Conservation (phyloP, 345 rosid species). For the Toxicodendron radicans region DNA sequence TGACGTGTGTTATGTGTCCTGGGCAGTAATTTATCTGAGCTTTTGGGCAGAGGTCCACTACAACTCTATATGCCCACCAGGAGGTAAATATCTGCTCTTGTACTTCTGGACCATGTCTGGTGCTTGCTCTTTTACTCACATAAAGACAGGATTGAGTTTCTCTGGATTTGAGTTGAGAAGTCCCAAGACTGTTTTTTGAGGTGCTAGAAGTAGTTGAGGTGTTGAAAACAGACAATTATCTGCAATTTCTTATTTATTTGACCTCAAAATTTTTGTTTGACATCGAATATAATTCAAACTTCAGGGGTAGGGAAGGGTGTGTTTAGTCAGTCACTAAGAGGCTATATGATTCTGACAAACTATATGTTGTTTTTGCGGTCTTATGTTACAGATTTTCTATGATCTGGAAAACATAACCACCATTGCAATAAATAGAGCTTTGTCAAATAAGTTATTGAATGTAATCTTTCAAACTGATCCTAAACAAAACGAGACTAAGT, state of each 20-base stretch:
- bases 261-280: not conserved
- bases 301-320: not conserved
- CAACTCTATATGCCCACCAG: constrained; percentile 53
- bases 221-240: not conserved
- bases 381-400: not conserved
- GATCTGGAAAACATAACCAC: not conserved
- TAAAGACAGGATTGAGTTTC: not conserved
- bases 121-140: not conserved
- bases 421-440: not conserved
- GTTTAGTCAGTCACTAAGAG: not conserved
- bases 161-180: not conserved
- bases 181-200: not conserved
- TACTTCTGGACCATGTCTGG: not conserved
- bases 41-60: constrained; percentile 73
- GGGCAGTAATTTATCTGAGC: constrained; percentile 55
- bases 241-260: not conserved
- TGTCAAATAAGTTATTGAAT: not conserved
- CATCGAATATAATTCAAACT: not conserved
- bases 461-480: not conserved
- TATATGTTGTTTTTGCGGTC: not conserved
- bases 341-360: not conserved
- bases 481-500: not conserved
- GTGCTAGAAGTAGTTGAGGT: not conserved
- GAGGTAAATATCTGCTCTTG: constrained; percentile 33
- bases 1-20: constrained; percentile 2